Conservation (phyloP, 768 basidiomycete genomes). For the Cystofilobasidium capitatum region DNA sequence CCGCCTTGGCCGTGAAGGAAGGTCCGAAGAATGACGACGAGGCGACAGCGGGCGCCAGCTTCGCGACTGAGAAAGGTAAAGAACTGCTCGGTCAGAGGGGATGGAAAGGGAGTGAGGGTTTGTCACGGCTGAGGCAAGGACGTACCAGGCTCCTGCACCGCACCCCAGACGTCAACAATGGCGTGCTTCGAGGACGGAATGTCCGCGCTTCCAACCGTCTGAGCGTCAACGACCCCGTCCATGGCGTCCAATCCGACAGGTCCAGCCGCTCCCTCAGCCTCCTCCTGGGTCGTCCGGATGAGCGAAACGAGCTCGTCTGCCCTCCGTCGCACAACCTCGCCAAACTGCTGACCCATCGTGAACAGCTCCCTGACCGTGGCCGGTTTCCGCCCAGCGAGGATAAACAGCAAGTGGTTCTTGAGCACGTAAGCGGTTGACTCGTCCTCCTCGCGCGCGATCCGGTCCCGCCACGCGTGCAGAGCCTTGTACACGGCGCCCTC, state of each 20-base stretch:
- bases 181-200: background rate
- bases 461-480: slow-evolving; percentile 76
- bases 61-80: background rate
- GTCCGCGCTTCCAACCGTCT: background rate
- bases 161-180: slow-evolving; percentile 8
- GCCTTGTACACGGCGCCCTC: slow-evolving; percentile 56
- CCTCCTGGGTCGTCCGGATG: slow-evolving; percentile 49
- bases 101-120: background rate
- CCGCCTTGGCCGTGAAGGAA: background rate
- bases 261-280: slow-evolving; percentile 14
- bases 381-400: slow-evolving; percentile 49
- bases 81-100: background rate
- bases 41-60: background rate
- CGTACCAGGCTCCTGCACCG: background rate
- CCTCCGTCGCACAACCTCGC: slow-evolving; percentile 54
- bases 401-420: slow-evolving; percentile 62
- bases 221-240: background rate
- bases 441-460: slow-evolving; percentile 67
- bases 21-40: slow-evolving; percentile 12
- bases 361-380: slow-evolving; percentile 56
- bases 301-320: slow-evolving; percentile 57
- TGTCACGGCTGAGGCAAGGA: background rate
- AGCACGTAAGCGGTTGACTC: slow-evolving; percentile 63
- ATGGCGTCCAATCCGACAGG: background rate
- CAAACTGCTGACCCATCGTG: slow-evolving; percentile 52